These are phyloP conservation scores for Posidonia australis DNA, from an alignment of 106 monocot species.

Conservation along the genomic window DNA sequence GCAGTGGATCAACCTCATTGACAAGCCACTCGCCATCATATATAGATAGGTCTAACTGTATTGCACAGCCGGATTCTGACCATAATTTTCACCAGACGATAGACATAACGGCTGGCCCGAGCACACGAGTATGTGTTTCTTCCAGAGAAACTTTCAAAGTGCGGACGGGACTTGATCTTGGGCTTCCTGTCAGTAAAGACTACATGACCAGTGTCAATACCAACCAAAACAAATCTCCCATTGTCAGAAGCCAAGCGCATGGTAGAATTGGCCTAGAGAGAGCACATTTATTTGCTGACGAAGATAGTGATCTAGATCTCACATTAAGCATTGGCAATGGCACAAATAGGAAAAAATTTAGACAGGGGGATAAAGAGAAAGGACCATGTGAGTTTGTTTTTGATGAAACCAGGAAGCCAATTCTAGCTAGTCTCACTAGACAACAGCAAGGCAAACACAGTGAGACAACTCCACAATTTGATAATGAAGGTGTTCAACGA, in stretches of 20 bases:
- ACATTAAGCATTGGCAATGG: slow-evolving; percentile 38
- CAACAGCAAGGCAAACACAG: slow-evolving; percentile 1
- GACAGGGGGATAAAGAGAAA: not conserved
- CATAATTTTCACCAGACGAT: not conserved
- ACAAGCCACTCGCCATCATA: slow-evolving; percentile 22
- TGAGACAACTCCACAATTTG: not conserved
- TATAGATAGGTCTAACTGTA: not conserved
- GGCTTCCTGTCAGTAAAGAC: not conserved
- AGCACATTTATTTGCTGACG: slow-evolving; percentile 13
- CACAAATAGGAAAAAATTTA: slow-evolving; percentile 19
- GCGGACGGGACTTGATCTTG: slow-evolving; percentile 10
- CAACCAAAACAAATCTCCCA: not conserved
- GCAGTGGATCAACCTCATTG: slow-evolving; percentile 22
- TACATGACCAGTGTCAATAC: no score
- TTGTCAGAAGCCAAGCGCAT: not conserved
- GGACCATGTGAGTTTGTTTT: not conserved
- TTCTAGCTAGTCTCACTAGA: not conserved
- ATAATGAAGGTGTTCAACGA: slow-evolving; percentile 13
- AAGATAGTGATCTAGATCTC: slow-evolving; percentile 41
- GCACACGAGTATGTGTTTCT: slow-evolving; percentile 2
- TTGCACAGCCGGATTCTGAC: not conserved
- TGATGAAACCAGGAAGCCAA: not conserved
- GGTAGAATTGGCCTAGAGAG: slow-evolving; percentile 4
- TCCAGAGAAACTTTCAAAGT: slow-evolving; percentile 1
- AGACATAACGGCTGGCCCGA: not conserved